Percentiles rank a stretch among this genome's conserved stretches.
phyloP scores from a whole-genome alignment of 441 rosid species.

The Gossypium trilobum region DNA sequence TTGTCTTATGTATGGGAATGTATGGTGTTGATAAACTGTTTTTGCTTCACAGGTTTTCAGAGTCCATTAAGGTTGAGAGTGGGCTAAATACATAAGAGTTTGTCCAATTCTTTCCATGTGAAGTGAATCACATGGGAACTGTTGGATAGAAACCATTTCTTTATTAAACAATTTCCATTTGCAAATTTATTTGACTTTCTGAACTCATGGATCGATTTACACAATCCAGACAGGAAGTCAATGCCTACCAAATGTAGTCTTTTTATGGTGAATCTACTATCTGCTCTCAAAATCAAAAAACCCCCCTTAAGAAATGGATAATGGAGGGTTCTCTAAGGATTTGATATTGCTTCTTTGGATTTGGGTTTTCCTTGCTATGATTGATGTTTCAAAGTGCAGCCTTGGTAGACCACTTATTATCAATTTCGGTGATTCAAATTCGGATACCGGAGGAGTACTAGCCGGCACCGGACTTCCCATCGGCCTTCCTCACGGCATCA shows the following conservation, averaged over 20 bases:
- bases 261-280: neutral
- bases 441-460: slow-evolving; percentile 40
- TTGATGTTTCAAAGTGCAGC: slow-evolving; percentile 4
- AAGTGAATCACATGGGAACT: slow-evolving; percentile 3
- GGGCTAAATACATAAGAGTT: neutral
- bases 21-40: neutral
- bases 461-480: slow-evolving; percentile 31
- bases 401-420: slow-evolving; percentile 10
- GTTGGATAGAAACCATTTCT: neutral
- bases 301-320: slow-evolving; percentile 7
- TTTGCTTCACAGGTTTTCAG: slow-evolving; percentile 35
- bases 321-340: neutral
- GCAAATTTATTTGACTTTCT: slow-evolving; percentile 8
- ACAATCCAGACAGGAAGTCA: slow-evolving; percentile 6
- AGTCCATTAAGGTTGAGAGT: slow-evolving; percentile 31
- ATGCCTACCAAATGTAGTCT: neutral
- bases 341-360: slow-evolving; percentile 1
- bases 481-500: slow-evolving; percentile 36
- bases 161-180: neutral
- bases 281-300: neutral
- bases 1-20: slow-evolving; percentile 12
- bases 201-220: neutral
- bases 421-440: slow-evolving; percentile 49
- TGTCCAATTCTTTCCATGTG: neutral
- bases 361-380: slow-evolving; percentile 1